Evolutionary conservation across 495 filamentous ascomycete species (phyloP), one percentile per base, ranked within the genome.

Genomic region (Saxophila tyrrhenica): DNA sequence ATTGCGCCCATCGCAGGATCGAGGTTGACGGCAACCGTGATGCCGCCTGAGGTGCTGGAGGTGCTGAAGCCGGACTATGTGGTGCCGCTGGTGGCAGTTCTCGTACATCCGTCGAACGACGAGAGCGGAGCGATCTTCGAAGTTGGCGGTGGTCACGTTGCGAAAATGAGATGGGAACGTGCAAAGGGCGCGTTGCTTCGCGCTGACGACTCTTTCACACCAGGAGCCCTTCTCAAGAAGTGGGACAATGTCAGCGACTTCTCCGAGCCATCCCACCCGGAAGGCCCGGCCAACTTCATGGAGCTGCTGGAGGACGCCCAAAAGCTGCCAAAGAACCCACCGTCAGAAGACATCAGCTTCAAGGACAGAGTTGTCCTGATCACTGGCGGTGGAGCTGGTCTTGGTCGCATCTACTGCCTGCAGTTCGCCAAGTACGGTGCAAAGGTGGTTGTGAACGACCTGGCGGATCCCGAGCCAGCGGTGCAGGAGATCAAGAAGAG

Each of bases 1-100:
- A 97, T 98, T 73, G 90, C 92, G 29, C 92, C 92, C 45, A 91
- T 98, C 64, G 92, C 92, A 61, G 92, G 92, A 48, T 88, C 82
- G 73, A 84, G 92, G 67, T 95, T 98, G 94, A 98, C 92, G 38
- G 81, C 92, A 67, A 98, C 92, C 41, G 77, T 98, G 51, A 97
- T 98, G 94, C 94, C 92, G 45, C 89, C 87, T 1, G 94, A 98
- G 61, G 76, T 96, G 20, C 76, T 98, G 48, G 82, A 87, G 52
- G 83, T 81, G 65, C 78, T 98, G 54, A 90, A 88, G 78, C 92
- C 92, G 43, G 89, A 95, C 51, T 96, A 89, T 89, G 82, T 98
- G 54, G 88, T 97, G 45, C 92, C 92, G 17, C 77, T 97, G 35
- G 92, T 98, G 20, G 94, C 92, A 44, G 79, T 86, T 50, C 77